Evolutionary conservation across 768 basidiomycete species (phyloP).

Genomic region (Coprinopsis sp.): DNA sequence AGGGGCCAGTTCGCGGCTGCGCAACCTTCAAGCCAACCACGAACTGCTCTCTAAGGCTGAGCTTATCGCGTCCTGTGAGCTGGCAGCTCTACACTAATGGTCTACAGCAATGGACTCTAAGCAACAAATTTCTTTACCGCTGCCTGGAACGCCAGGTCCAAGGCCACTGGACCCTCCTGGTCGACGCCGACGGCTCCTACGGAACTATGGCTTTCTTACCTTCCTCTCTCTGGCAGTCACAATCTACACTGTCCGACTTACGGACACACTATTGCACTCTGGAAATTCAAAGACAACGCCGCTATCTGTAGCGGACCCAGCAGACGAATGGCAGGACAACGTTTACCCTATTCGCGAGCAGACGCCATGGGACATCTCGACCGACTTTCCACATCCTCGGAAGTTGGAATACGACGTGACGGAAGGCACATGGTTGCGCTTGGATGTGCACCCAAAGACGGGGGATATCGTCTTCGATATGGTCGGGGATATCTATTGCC

Average conservation of each 20-base stretch:
- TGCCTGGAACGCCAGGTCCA: background rate
- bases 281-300: no score
- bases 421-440: slow-evolving; percentile 72
- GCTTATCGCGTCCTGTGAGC: background rate
- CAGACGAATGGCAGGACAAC: slow-evolving; percentile 43
- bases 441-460: slow-evolving; percentile 65
- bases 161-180: background rate
- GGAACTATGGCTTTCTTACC: background rate
- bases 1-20: background rate
- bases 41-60: background rate
- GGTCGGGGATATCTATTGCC: slow-evolving; percentile 69
- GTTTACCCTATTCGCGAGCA: slow-evolving; percentile 60
- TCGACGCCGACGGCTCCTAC: background rate
- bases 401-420: slow-evolving; percentile 60
- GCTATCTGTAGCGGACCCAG: no score
- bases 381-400: slow-evolving; percentile 68
- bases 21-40: background rate
- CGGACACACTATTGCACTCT: no score
- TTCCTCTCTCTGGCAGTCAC: slow-evolving; percentile 2
- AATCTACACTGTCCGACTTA: no score
- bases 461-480: slow-evolving; percentile 76
- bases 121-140: background rate
- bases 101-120: background rate
- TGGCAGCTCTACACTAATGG: background rate
- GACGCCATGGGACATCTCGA: slow-evolving; percentile 71